phyloP scores from a whole-genome alignment of 176 grass and related monocot genomes.

The Triticum monococcum region DNA sequence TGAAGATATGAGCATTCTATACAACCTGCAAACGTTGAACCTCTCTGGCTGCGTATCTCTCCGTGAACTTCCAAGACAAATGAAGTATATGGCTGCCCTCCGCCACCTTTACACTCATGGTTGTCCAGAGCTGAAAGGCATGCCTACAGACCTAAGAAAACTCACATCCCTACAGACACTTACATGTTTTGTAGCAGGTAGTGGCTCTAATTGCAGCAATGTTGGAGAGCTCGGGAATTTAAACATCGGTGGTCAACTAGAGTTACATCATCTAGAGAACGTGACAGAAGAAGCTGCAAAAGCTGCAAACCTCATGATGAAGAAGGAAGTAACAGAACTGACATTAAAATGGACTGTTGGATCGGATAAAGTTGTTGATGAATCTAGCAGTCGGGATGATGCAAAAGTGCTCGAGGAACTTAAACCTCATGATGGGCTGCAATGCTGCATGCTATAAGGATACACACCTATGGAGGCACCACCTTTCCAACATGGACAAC shows the following conservation, averaged over 20 bases:
- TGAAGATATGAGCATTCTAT: neutral
- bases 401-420: neutral
- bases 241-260: neutral
- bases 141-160: neutral
- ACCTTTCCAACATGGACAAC: neutral
- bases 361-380: neutral
- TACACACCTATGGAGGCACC: neutral
- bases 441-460: neutral
- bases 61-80: neutral
- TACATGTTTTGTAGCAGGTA: neutral
- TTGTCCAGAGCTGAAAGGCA: neutral
- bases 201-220: neutral
- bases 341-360: neutral
- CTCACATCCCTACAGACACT: conserved; percentile 16
- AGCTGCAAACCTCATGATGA: neutral
- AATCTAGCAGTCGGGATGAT: neutral
- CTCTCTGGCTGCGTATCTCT: neutral
- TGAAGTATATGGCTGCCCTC: conserved; percentile 25
- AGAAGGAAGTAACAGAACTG: neutral
- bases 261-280: neutral
- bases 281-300: neutral
- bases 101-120: neutral
- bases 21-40: neutral
- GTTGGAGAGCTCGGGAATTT: neutral
- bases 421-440: neutral